Conservation (phyloP, 176 grass and related monocot species). For the Guadua angustifolia region DNA sequence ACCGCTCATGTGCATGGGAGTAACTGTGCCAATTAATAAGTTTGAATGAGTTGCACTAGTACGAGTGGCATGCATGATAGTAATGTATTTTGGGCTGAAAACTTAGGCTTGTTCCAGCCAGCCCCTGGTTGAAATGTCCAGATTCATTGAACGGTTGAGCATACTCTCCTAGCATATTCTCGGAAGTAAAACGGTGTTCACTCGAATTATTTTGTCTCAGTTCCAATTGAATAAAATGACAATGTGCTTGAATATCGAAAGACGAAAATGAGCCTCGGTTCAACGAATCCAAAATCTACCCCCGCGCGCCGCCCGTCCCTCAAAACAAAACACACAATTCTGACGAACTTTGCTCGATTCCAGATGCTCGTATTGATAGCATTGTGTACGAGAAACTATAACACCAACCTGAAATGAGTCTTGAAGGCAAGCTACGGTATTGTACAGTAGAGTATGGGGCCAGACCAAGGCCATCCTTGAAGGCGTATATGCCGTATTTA, state of each 20-base stretch:
- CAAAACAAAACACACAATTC: not conserved
- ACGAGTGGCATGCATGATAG: not conserved
- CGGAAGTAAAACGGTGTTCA: not conserved
- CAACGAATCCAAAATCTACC: not conserved
- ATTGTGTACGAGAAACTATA: not conserved
- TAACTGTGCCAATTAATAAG: conserved; percentile 31
- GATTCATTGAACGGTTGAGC: not conserved
- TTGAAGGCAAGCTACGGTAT: not conserved
- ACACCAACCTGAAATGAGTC: conserved; percentile 9
- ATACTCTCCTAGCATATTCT: not conserved
- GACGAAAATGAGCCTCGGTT: not conserved
- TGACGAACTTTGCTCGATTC: not conserved
- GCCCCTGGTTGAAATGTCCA: conserved; percentile 7
- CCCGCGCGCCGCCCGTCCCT: too few relatives aligned
- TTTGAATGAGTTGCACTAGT: not conserved
- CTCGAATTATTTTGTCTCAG: not conserved
- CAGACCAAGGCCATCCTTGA: not conserved
- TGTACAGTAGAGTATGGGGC: not conserved
- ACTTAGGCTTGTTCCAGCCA: not conserved
- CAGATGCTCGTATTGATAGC: not conserved
- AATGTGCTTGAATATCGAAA: too few relatives aligned
- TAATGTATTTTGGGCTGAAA: not conserved
- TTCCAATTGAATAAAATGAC: not conserved
- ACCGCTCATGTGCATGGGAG: conserved; percentile 17
- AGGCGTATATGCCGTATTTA: conserved; percentile 6